Base-by-base conservation (phyloP, 169 alveolate species). In the Plasmodium cynomolgi region DNA sequence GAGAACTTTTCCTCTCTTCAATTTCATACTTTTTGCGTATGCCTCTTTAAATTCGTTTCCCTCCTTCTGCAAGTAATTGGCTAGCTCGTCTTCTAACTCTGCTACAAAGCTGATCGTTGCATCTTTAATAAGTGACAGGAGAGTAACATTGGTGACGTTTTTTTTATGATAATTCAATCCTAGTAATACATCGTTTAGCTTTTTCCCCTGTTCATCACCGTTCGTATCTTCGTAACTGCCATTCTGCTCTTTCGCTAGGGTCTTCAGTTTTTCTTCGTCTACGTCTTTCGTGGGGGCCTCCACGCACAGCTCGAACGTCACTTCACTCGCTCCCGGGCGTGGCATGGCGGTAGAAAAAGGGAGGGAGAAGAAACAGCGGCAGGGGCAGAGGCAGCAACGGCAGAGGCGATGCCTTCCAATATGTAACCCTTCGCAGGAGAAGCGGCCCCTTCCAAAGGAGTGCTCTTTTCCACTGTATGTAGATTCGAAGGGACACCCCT, bases 111-210 rank as follows among this genome's bases (percentile, higher is more conserved):
- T 8, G 1, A 85, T n/a, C 11, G 84, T 85, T 74, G 80, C 41
- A 74, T 85, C 68, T 50, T 85, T 85, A 2, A 85, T 20, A n/a
- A 33, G 31, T 44, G 23, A 7, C 37, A 85, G 80, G n/a, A 85
- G 20, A n/a, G 62, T 50, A 33, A 85, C n/a, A 50, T 85, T 85
- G 4, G 84, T 85, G n/a, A 41, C 37, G 54, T 85, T 85, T 54
- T 85, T 85, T 20, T 47, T 85, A 39, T 85, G 39, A 74, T 74
- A 85, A 74, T 75, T 20, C 8, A 85, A 50, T 23, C 37, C 77
- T 11, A 47, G 34, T 13, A 85, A 37, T 31, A 85, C 62, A 6
- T 47, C 50, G 26, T 31, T n/a, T 31, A 85, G 62, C 20, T 50
- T 41, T 0, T 34, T 3, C 31, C 20, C 58, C 6, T 47, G 11